Conservation (phyloP, 2,329 filamentous ascomycete species). For the Aspergillus tubingensis region DNA sequence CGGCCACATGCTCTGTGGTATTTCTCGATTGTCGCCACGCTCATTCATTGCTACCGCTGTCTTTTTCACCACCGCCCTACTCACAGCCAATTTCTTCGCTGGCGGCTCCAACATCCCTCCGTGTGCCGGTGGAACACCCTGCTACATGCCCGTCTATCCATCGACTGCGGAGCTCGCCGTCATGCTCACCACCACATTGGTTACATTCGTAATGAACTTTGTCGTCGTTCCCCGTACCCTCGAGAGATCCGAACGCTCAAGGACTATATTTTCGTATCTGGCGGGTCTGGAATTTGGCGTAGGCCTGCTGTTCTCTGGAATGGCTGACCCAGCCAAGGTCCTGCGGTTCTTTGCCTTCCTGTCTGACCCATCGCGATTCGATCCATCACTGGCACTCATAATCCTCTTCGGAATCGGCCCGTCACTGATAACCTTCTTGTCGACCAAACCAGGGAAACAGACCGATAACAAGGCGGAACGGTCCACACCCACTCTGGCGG, state of each 20-base stretch:
- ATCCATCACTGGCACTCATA: conserved; percentile 53
- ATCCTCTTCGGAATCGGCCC: conserved; percentile 54
- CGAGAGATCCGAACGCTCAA: conserved; percentile 33
- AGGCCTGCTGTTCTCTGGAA: conserved; percentile 54
- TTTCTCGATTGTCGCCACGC: conserved; percentile 52
- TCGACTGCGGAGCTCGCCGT: conserved; percentile 36
- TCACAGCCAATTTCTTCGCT: conserved; percentile 42
- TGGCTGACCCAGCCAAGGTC: conserved; percentile 55
- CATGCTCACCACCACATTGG: conserved; percentile 33
- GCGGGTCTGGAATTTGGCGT: conserved; percentile 54
- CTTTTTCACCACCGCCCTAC: conserved; percentile 49
- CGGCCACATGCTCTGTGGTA: conserved; percentile 58
- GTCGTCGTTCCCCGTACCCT: conserved; percentile 36
- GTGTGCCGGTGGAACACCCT: conserved; percentile 44
- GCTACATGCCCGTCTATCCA: conserved; percentile 51
- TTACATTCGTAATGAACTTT: conserved; percentile 36
- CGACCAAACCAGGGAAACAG: conserved; percentile 31
- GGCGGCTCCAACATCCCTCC: conserved; percentile 42
- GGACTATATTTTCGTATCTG: conserved; percentile 45
- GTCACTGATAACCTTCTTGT: conserved; percentile 42
- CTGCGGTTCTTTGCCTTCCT: conserved; percentile 52
- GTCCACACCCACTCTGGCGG: conserved; percentile 44
- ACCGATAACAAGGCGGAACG: conserved; percentile 22
- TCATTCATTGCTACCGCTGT: conserved; percentile 50
- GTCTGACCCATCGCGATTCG: conserved; percentile 48